Conservation (phyloP, 495 filamentous ascomycete species). For the Annulohypoxylon stygium region DNA sequence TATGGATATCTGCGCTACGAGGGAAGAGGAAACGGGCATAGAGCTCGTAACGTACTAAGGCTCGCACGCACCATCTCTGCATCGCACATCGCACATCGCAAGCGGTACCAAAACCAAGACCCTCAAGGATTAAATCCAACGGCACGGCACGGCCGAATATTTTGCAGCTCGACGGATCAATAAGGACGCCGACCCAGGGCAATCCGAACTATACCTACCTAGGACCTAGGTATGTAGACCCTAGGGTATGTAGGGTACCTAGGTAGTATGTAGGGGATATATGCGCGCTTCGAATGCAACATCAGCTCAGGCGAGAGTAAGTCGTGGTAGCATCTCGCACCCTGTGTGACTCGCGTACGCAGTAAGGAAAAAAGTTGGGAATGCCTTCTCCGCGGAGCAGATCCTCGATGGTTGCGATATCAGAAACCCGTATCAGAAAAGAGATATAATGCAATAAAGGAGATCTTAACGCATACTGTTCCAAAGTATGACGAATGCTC, state of each 20-base stretch:
- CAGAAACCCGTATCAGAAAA: neutral
- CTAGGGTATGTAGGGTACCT: no score
- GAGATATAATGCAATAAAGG: conserved; percentile 29
- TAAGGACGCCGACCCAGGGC: neutral
- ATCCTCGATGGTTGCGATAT: neutral
- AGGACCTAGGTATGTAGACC: neutral
- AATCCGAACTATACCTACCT: conserved; percentile 1
- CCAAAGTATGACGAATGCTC: conserved; percentile 33
- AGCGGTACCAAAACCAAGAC: neutral
- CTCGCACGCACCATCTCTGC: conserved; percentile 1
- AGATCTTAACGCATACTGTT: conserved; percentile 30
- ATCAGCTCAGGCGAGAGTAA: conserved; percentile 7
- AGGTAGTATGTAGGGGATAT: neutral
- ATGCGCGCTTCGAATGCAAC: conserved; percentile 32
- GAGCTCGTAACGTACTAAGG: neutral
- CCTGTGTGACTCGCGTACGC: conserved; percentile 34
- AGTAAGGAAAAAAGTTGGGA: neutral
- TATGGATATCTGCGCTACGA: neutral
- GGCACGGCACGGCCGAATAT: conserved; percentile 46
- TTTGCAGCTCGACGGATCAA: conserved; percentile 27
- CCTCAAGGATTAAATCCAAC: conserved; percentile 47
- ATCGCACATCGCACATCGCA: conserved; percentile 18
- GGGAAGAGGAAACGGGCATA: conserved; percentile 17
- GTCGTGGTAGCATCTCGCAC: conserved; percentile 23
- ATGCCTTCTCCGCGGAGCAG: conserved; percentile 30